Evolutionary conservation across 2,329 filamentous ascomycete species (phyloP), one percentile per base, ranked within the genome.

Genomic region (Bipolaris oryzae): DNA sequence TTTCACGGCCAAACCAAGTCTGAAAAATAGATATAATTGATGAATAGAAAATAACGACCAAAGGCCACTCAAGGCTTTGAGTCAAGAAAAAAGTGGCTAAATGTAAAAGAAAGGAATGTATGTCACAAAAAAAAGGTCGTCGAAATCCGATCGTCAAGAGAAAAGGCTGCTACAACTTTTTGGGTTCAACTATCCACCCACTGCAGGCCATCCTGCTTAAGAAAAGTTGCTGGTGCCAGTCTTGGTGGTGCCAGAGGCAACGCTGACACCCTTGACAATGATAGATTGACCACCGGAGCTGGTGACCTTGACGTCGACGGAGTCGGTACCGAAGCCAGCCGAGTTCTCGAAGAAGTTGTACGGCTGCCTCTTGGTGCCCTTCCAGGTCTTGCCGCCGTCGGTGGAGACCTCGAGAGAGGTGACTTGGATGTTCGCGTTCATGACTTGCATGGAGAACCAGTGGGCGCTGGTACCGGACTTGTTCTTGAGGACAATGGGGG

Each of bases 381-480:
- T 72, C 86, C 86, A 89, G 13, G 82, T 84, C 50, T 64, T 79
- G 16, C 86, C 86, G 10, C 83, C 80, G 66, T 89, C 82, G 16
- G 80, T 85, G 56, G 83, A 85, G 55, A 89, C 85, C 63, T 89
- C 85, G 21, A 89, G 78, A 60, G 76, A 79, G 50, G 77, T 65
- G 38, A 89, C 80, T 15, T 80, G 79, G 57, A 84, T 78, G 70
- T 87, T 87, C 66, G 83, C 76, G 74, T 89, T 88, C 66, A 87
- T 79, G 41, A 89, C 85, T 72, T 89, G 87, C 80, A 87, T 86
- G 45, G 79, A 80, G 76, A 86, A 85, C 82, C 83, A 85, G 71
- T 80, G 79, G 28, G 74, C 68, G 4, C 80, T 82, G 3, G 80
- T 79, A 21, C 81, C 81, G 20, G 78, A 76, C 70, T 86, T 85